These are phyloP conservation scores for Ilyonectria sp. DNA, from an alignment of 2,329 filamentous ascomycete genomes.

Conservation along the genomic window DNA sequence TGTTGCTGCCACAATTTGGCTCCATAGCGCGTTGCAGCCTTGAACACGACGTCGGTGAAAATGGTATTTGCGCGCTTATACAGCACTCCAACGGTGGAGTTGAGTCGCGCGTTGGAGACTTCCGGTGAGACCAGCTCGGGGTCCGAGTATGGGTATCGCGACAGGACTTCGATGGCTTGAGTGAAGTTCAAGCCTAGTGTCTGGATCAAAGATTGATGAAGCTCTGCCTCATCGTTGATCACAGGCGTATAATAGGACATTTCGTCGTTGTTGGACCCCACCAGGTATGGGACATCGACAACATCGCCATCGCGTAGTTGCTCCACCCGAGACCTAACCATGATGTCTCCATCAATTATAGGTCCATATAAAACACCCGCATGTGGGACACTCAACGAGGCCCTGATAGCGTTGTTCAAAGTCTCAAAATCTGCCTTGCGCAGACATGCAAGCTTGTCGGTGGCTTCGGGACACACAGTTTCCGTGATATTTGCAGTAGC, in stretches of 20 bases:
- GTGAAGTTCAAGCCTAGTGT: background rate
- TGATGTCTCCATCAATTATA: background rate
- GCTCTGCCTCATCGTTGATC: background rate
- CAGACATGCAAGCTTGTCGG: background rate
- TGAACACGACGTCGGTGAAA: background rate
- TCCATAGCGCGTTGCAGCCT: background rate
- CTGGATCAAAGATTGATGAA: background rate
- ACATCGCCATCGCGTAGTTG: background rate
- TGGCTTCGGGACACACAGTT: background rate
- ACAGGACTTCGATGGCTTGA: no score
- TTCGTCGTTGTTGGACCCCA: background rate
- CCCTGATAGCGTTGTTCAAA: background rate
- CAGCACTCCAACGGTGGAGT: background rate
- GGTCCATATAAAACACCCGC: background rate
- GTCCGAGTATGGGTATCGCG: no score
- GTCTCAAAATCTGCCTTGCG: background rate
- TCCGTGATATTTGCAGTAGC: background rate
- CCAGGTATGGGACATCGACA: background rate
- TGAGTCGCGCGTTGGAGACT: no score
- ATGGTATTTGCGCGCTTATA: slow-evolving; percentile 1
- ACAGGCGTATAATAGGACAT: background rate
- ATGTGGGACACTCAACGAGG: background rate
- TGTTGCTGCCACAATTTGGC: background rate
- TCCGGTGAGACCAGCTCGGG: no score
- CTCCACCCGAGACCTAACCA: background rate